A percentile compares a stretch with the other conserved stretches of the same genome.
These are phyloP conservation scores for Magnaporthiopsis poae DNA, from an alignment of 2,329 filamentous ascomycete species.

Conservation along the genomic window DNA sequence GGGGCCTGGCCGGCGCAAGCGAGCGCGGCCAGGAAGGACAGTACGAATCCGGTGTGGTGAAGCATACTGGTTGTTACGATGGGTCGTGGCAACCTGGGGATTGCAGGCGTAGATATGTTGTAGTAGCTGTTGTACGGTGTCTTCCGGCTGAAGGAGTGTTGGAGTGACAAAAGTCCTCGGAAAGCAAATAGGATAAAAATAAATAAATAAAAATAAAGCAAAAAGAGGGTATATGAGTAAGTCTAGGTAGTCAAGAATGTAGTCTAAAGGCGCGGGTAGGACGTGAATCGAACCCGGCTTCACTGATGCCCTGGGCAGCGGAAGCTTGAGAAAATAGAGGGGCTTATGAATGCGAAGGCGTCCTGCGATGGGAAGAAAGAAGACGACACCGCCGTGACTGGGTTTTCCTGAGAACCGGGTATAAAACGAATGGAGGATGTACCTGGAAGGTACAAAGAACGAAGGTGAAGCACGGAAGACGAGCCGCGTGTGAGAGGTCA, in stretches of 20 bases:
- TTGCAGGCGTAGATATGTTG: background rate
- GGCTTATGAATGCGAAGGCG: background rate
- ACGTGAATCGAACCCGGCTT: background rate
- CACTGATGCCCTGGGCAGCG: background rate
- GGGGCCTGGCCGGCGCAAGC: slow-evolving; percentile 24
- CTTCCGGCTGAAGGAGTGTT: background rate
- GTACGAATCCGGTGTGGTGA: background rate
- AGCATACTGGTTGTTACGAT: background rate
- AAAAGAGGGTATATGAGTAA: background rate
- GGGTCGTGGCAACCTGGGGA: background rate
- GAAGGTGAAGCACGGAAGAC: background rate
- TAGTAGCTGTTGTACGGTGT: background rate
- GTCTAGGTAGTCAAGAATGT: background rate
- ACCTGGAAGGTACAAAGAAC: background rate
- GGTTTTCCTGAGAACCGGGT: background rate
- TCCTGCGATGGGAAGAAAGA: background rate
- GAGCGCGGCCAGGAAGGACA: slow-evolving; percentile 16
- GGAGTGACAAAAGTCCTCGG: background rate
- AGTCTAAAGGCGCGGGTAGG: background rate
- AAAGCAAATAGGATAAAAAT: background rate
- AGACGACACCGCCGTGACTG: background rate
- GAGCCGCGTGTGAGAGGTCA: background rate
- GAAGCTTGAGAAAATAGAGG: background rate
- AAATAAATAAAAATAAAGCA: background rate
- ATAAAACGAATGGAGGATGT: background rate